These are phyloP conservation scores for Russula sp. DNA, from an alignment of 768 basidiomycete species.

Conservation along the genomic window DNA sequence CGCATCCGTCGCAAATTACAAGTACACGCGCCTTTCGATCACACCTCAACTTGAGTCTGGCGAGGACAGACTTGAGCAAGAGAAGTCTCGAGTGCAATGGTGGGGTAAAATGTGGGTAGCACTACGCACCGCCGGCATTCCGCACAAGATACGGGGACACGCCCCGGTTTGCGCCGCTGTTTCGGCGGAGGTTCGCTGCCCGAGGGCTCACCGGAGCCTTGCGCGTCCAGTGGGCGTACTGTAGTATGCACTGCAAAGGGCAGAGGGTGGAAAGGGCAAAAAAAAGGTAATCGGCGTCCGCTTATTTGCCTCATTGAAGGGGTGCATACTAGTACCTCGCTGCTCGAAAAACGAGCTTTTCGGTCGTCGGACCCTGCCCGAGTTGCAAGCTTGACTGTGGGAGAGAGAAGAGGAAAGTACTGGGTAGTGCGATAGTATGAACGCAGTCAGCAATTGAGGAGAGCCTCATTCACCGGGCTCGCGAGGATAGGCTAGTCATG, in stretches of 20 bases:
- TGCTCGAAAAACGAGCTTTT: neutral
- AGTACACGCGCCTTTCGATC: conserved; percentile 47
- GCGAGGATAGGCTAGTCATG: neutral
- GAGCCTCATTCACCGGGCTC: neutral
- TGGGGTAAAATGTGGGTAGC: neutral
- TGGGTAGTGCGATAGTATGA: neutral
- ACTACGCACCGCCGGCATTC: conserved; percentile 34
- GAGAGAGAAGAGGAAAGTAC: neutral
- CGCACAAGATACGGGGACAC: conserved; percentile 28
- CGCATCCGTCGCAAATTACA: conserved; percentile 1
- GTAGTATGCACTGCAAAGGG: neutral
- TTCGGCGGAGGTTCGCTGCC: conserved; percentile 11
- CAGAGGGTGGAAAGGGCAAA: neutral
- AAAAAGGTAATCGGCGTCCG: neutral
- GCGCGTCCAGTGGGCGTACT: neutral
- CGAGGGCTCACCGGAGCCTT: neutral
- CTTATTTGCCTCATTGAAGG: neutral
- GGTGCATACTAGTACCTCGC: neutral
- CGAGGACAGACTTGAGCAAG: neutral
- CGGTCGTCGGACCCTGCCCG: neutral
- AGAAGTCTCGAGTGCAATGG: neutral
- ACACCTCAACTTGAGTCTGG: conserved; percentile 55
- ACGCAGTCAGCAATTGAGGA: neutral
- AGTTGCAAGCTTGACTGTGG: neutral
- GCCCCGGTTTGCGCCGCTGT: conserved; percentile 23